Base-by-base conservation (phyloP, 2,329 filamentous ascomycete species). In the Xylaria sp. region DNA sequence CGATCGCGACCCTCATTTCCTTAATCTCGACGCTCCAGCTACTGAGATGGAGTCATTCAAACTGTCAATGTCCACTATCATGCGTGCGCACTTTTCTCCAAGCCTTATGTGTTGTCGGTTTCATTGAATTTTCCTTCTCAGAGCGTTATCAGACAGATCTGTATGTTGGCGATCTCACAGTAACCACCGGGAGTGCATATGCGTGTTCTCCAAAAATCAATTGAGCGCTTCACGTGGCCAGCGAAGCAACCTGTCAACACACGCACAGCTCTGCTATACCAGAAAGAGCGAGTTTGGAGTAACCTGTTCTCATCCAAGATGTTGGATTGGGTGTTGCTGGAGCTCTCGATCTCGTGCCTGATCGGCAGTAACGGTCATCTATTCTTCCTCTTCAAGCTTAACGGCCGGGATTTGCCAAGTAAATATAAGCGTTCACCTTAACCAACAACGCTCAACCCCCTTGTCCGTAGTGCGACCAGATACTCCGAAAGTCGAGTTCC, bases 321-420 rank as follows among this genome's bases (percentile, higher is more conserved):
- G 56, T 36, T 52, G 43, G 41, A 43, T 58, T 61, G 65, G 65
- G 20, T 30, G 15, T 60, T 46, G 39, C 56, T 50, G 52, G 32
- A 65, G 55, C 28, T 28, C 45, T 58, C 63, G 57, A 64, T 67
- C 67, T 64, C 57, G 67, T 69, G 64, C 67, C 67, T 69, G 67
- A 69, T 69, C 67, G 55, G 67, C 64, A 65, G 67, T 65, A 67
- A 69, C 67, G 64, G 48, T 69, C 61, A 32, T 69, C 60, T 69
- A 67, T 67, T 69, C 53, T 60, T 66, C 59, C 48, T 60, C 43
- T 53, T 64, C 56, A 36, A 60, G 56, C 53, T 45, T 50, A 23
- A 53, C 32, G 50, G 36, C 60, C 60, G 60, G 60, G 20, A 41
- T 61, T 58, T 48, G 67, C 67, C 67, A 67, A 69, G 65, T 18